Evolutionary conservation across 2,329 filamentous ascomycete species (phyloP).

Genomic region (Trichoderma harzianum): DNA sequence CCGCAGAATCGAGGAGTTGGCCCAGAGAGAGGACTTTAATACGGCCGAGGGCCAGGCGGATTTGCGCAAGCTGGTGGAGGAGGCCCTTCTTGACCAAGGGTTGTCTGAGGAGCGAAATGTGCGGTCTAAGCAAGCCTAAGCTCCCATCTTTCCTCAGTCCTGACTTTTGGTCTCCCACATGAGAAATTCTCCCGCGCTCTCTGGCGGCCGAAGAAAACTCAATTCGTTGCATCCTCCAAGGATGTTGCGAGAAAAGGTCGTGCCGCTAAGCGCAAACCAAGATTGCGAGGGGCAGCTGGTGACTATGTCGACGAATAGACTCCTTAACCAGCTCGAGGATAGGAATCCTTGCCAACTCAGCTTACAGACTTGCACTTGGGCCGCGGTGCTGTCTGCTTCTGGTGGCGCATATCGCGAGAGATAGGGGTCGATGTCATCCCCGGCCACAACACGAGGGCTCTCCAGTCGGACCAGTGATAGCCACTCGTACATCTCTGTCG

Average conservation of each 20-base stretch:
- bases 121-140: constrained; percentile 55
- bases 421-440: constrained; percentile 64
- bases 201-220: constrained; percentile 51
- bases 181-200: constrained; percentile 51
- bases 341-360: constrained; percentile 61
- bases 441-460: constrained; percentile 58
- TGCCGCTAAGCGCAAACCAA: constrained; percentile 56
- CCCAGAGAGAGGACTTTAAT: constrained; percentile 78
- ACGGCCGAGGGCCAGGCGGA: constrained; percentile 75
- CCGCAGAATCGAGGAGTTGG: constrained; percentile 83
- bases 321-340: constrained; percentile 49
- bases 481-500: constrained; percentile 69
- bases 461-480: constrained; percentile 62
- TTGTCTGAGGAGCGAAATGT: constrained; percentile 63
- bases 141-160: constrained; percentile 31
- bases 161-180: constrained; percentile 56
- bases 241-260: constrained; percentile 47
- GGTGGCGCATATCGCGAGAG: constrained; percentile 66
- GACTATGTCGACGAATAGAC: constrained; percentile 46
- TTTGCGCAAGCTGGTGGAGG: constrained; percentile 73
- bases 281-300: constrained; percentile 39
- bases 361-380: constrained; percentile 41
- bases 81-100: constrained; percentile 69
- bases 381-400: constrained; percentile 26
- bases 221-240: constrained; percentile 47